Evolutionary conservation across 176 grass and related monocot species (phyloP), one percentile per base, ranked within the genome.

Genomic region (Thalia dealbata): DNA sequence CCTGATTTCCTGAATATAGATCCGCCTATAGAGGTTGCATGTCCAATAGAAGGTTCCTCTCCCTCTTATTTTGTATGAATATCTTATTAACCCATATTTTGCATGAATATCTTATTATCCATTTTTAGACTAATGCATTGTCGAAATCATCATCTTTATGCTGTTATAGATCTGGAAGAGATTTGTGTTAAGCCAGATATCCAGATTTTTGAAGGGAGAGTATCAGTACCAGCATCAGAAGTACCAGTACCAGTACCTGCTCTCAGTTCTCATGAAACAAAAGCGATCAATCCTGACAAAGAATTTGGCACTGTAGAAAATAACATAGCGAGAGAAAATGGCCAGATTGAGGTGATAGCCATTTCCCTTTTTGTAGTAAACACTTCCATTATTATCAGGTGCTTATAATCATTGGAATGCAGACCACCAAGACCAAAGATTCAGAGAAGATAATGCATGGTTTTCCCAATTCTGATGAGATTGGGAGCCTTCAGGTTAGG

Each of bases 401-500:
- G 25, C 64, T 75, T 7, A 75, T 5, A 51, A 27, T 71, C n/a
- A 50, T 50, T 26, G 12, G 66, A 10, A 24, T 85, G 76, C 69
- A 99, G 95, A 29, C 23, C 22, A 75, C 73, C 79, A 23, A 64
- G 69, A 79, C 71, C 79, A 88, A 73, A 78, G 78, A 79, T 51
- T 55, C 43, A 59, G 81, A 90, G 75, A 90, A 78, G 81, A 75
- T 82, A 58, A 74, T 65, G 69, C 32, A 75, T 73, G 84, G 79
- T 62, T 80, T 82, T 78, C 85, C 87, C 61, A 75, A 11, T 68
- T 35, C 74, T 66, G 88, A 93, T 74, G 90, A 86, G 21, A 74
- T 78, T 79, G 95, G 87, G 63, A 90, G 75, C 25, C 79, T 99
- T 30, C 95, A 99, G 87, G 95, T 99, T 84, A 70, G 64, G 29